phyloP scores from a whole-genome alignment of 1,139 yeast species.

The Suhomyces panamericanus region DNA sequence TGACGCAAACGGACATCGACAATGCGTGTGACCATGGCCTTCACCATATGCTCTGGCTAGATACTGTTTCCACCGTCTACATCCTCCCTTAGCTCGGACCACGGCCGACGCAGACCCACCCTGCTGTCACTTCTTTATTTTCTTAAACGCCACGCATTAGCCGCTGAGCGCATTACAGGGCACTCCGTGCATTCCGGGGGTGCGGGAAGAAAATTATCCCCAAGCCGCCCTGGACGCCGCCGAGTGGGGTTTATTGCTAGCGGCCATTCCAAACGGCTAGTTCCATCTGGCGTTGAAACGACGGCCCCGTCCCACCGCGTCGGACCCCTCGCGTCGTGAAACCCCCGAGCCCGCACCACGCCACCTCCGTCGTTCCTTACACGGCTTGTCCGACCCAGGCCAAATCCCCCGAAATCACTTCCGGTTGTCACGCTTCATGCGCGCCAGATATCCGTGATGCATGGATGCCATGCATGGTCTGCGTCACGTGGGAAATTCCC shows the following conservation, averaged over 20 bases:
- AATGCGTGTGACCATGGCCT: too few relatives aligned
- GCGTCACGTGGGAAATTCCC: not conserved
- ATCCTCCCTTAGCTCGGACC: not conserved
- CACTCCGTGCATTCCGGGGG: slow-evolving; percentile 3
- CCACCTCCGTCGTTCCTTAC: not conserved
- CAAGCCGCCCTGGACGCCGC: too few relatives aligned
- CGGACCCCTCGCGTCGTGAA: not conserved
- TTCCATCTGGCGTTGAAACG: too few relatives aligned
- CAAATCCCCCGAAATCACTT: too few relatives aligned
- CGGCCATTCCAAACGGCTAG: not conserved
- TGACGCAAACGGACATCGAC: too few relatives aligned
- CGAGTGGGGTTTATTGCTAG: not conserved
- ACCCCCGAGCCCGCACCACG: not conserved
- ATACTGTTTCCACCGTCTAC: too few relatives aligned
- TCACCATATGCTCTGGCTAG: too few relatives aligned
- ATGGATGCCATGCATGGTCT: not conserved
- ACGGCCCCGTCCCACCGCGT: not conserved
- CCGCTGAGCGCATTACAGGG: not conserved
- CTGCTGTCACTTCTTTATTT: slow-evolving; percentile 1
- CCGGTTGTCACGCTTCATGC: slow-evolving; percentile 1
- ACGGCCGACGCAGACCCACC: not conserved
- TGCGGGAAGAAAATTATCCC: not conserved
- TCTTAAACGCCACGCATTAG: not conserved
- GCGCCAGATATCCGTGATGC: slow-evolving; percentile 6
- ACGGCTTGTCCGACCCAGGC: not conserved